Evolutionary conservation across 1,284 basidiomycete genomes (phyloP), one percentile per base, ranked within the genome.

Genomic region (Cutaneotrichosporon sp.): DNA sequence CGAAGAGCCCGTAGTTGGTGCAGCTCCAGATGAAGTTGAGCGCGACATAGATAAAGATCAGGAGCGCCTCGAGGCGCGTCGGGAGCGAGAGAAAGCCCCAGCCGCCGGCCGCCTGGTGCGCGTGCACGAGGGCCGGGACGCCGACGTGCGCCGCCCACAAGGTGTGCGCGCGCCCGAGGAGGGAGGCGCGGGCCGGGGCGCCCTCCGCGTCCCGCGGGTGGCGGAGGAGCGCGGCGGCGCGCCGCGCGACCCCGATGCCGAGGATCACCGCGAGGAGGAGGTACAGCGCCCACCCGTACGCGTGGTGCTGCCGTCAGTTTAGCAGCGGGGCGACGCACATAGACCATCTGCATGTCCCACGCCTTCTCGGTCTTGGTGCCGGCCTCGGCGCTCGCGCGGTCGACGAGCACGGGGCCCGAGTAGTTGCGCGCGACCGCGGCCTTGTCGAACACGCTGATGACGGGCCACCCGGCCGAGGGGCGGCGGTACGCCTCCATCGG

Each of bases 1-100:
- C 34, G 80, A 86, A 74, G 85, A 87, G 47, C 79, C 90, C 51
- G 74, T 86, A 69, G 75, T 82, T 64, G 71, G 79, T 54, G 79
- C 79, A 63, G 70, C 78, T 25, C 75, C 80, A 70, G 43, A 71
- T 50, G 51, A 74, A 16, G 63, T 74, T 71, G 57, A 71, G 49
- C 2, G 59, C 43, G 25, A 70, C 56, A 47, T 69, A 73, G 24
- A 55, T n/a, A 33, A 63, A 64, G 67, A 72, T 62, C 70, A 68
- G 59, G 33, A 72, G 53, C 5, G 59, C 65, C 54, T 73, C 67
- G 13, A 73, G 34, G 13, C 72, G 53, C 2, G 72, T 72, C 1
- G 72, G 72, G 22, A 73, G 45, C 9, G 65, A 62, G 14, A 67
- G 45, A 56, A 60, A 62, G 9, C 64, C 65, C 58, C 64, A 68